phyloP scores from a whole-genome alignment of 805 yeast species.

The Diddensiella transvaalensis region DNA sequence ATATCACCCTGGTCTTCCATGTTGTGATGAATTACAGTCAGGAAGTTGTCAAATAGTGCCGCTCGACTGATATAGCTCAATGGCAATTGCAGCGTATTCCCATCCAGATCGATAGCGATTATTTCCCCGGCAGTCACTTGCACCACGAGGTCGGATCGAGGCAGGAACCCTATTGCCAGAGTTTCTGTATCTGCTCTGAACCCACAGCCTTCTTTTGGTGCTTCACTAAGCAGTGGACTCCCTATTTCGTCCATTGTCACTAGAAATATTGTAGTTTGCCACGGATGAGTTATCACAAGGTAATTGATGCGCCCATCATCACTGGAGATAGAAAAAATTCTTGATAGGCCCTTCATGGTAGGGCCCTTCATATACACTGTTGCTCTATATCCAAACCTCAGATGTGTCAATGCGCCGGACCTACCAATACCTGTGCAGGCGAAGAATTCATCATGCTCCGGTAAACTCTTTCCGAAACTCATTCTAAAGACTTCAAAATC shows the following conservation, averaged over 20 bases:
- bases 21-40: neutral
- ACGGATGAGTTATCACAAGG: constrained; percentile 11
- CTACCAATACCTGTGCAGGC: constrained; percentile 18
- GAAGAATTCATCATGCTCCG: constrained; percentile 6
- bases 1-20: neutral
- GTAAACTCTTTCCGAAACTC: neutral
- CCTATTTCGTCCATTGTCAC: constrained; percentile 2
- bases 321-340: constrained; percentile 6
- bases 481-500: constrained; percentile 31
- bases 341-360: constrained; percentile 10
- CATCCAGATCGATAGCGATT: constrained; percentile 11
- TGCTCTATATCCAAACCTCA: constrained; percentile 15
- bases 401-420: constrained; percentile 16
- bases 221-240: constrained; percentile 10
- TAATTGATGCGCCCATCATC: constrained; percentile 2
- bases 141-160: constrained; percentile 5
- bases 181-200: constrained; percentile 7
- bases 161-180: constrained; percentile 4
- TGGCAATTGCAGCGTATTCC: neutral
- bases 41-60: neutral
- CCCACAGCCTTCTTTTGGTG: constrained; percentile 14
- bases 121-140: constrained; percentile 8
- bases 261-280: constrained; percentile 11
- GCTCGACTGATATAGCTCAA: neutral
- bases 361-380: constrained; percentile 15